Conservation (phyloP, 2,329 filamentous ascomycete species). For the Xylariales sp. region DNA sequence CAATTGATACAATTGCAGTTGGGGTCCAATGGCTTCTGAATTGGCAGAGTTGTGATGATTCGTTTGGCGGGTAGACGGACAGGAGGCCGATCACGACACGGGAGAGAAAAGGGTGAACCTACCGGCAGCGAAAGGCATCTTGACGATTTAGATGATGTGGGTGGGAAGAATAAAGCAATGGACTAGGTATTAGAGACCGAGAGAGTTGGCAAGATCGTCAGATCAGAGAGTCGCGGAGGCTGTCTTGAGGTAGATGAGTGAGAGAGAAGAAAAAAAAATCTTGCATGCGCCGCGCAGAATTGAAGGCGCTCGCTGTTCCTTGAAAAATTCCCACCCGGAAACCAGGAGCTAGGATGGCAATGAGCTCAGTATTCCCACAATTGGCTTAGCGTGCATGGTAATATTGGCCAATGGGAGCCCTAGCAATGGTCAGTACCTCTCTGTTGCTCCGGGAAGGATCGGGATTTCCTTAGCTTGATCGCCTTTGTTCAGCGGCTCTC, state of each 20-base stretch:
- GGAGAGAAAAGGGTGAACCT: conserved; percentile 23
- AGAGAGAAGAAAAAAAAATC: not conserved
- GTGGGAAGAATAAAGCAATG: conserved; percentile 21
- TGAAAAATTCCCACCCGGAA: conserved; percentile 6
- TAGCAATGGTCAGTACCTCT: conserved; percentile 6
- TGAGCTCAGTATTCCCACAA: conserved; percentile 8
- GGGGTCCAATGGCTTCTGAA: conserved; percentile 21
- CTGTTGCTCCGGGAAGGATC: not conserved
- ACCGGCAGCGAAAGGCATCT: conserved; percentile 41
- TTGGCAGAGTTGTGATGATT: conserved; percentile 12
- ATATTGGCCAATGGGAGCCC: conserved; percentile 3
- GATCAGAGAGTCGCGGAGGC: not conserved
- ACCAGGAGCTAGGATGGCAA: conserved; percentile 6
- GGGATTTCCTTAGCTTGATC: not conserved
- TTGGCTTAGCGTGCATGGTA: not conserved
- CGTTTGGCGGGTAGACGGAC: conserved; percentile 8
- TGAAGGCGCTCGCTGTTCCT: conserved; percentile 6
- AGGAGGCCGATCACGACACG: too few relatives aligned
- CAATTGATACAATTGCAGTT: not conserved
- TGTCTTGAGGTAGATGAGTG: not conserved
- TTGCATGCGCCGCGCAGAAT: not conserved
- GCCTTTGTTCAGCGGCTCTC: too few relatives aligned
- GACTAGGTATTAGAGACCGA: conserved; percentile 21
- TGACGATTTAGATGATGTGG: conserved; percentile 26
- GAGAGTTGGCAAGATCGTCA: conserved; percentile 3